phyloP scores from a whole-genome alignment of 768 basidiomycete genomes.

The Cyclocybe cylindracea region DNA sequence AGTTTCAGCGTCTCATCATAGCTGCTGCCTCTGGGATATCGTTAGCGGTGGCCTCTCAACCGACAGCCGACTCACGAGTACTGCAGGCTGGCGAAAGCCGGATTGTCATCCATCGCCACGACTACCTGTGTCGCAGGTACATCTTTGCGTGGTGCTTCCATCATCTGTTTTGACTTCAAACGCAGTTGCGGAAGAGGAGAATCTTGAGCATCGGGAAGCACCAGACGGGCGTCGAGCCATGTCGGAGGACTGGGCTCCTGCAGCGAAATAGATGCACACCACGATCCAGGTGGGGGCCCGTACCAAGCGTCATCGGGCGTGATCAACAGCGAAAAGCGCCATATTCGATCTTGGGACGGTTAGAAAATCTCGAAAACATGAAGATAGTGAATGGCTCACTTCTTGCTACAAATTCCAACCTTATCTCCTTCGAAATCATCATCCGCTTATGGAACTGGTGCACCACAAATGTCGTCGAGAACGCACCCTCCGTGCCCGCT shows the following conservation, averaged over 20 bases:
- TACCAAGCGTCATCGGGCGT: conserved; percentile 13
- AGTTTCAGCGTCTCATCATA: no score
- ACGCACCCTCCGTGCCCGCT: conserved; percentile 50
- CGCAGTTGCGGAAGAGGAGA: conserved; percentile 19
- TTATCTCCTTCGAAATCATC: conserved; percentile 55
- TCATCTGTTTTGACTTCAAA: conserved; percentile 37
- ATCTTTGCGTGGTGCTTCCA: no score
- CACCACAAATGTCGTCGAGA: conserved; percentile 50
- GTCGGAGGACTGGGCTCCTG: conserved; percentile 61
- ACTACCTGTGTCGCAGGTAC: no score
- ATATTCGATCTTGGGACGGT: conserved; percentile 48
- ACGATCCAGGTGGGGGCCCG: conserved; percentile 36
- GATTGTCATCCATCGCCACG: no score
- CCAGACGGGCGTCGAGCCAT: conserved; percentile 52
- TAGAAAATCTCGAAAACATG: background rate
- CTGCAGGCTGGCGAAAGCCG: no score
- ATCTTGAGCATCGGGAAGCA: conserved; percentile 18
- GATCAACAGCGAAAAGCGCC: conserved; percentile 47
- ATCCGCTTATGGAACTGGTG: conserved; percentile 71
- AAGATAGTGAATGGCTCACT: conserved; percentile 25
- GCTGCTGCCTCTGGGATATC: no score
- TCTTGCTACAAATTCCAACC: conserved; percentile 66
- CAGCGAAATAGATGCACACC: conserved; percentile 53
- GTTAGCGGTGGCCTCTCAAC: no score
- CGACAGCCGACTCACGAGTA: no score